Conservation (phyloP, 2,329 filamentous ascomycete species). For the Neoascochyta sp. region DNA sequence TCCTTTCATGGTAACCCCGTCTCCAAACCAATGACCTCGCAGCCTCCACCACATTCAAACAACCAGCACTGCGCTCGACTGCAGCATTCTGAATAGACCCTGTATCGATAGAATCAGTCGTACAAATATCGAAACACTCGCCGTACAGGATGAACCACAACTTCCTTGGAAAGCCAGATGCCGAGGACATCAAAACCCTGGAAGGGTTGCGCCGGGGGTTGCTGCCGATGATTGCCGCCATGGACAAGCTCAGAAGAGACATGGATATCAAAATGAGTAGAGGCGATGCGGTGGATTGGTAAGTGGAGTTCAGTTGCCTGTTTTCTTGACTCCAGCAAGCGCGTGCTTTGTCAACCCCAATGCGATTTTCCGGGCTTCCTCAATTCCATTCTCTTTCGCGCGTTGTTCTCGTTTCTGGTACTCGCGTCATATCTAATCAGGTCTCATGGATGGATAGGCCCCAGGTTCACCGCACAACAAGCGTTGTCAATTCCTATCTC, state of each 20-base stretch:
- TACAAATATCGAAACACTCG: conserved; percentile 2
- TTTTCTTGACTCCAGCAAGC: conserved; percentile 29
- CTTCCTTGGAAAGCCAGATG: conserved; percentile 20
- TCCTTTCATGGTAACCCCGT: conserved; percentile 1
- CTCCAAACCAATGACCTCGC: conserved; percentile 7
- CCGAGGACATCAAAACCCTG: conserved; percentile 20
- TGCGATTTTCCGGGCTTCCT: not conserved
- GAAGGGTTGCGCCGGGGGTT: conserved; percentile 23
- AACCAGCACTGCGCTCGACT: conserved; percentile 2
- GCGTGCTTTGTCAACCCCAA: not conserved
- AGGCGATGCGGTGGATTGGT: conserved; percentile 19
- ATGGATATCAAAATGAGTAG: conserved; percentile 17
- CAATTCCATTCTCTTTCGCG: not conserved
- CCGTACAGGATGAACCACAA: conserved; percentile 25
- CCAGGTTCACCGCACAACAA: conserved; percentile 17
- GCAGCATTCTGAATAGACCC: too few species aligned
- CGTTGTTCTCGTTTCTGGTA: not conserved
- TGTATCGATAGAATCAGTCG: too few species aligned
- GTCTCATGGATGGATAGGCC: conserved; percentile 24
- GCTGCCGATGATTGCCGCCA: conserved; percentile 22
- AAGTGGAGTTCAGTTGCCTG: conserved; percentile 52
- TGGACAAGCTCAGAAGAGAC: conserved; percentile 20
- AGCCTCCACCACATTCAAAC: conserved; percentile 1
- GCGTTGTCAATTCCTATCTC: conserved; percentile 14
- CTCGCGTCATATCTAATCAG: not conserved